A percentile compares a stretch with the other conserved stretches of the same genome.
These are phyloP conservation scores for Scorias spongiosa DNA, from an alignment of 2,329 filamentous ascomycete genomes.

Conservation along the genomic window DNA sequence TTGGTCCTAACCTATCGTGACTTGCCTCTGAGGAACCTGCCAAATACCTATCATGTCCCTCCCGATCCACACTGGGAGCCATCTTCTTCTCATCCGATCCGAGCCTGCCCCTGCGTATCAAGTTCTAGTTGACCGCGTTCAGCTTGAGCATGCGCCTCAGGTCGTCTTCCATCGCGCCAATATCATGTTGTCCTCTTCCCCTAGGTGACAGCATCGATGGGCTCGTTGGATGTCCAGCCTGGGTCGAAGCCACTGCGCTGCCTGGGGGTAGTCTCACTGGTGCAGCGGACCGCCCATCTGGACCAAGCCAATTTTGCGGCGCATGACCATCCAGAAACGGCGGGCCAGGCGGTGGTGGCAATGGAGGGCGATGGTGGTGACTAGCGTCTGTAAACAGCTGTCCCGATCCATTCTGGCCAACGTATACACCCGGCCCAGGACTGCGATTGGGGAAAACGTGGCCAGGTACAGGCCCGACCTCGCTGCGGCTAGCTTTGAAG, in stretches of 20 bases:
- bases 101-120: no score
- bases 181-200: slow-evolving; percentile 11
- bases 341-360: neutral
- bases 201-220: neutral
- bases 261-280: slow-evolving; percentile 1
- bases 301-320: slow-evolving; percentile 1
- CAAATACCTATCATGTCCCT: no score
- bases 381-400: neutral
- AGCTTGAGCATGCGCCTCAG: slow-evolving; percentile 25
- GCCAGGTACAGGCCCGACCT: slow-evolving; percentile 3
- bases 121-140: slow-evolving; percentile 1
- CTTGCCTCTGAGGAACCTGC: no score
- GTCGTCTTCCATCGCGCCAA: slow-evolving; percentile 24
- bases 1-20: no score
- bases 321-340: neutral
- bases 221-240: neutral
- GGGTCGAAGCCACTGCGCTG: neutral
- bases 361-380: no score
- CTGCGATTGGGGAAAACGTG: no score
- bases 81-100: no score
- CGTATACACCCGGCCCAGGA: no score
- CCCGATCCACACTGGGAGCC: no score
- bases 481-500: slow-evolving; percentile 29
- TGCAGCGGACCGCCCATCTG: neutral
- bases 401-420: neutral